Base-by-base conservation (phyloP, 2,329 filamentous ascomycete species). In the Monosporascus sp. region DNA sequence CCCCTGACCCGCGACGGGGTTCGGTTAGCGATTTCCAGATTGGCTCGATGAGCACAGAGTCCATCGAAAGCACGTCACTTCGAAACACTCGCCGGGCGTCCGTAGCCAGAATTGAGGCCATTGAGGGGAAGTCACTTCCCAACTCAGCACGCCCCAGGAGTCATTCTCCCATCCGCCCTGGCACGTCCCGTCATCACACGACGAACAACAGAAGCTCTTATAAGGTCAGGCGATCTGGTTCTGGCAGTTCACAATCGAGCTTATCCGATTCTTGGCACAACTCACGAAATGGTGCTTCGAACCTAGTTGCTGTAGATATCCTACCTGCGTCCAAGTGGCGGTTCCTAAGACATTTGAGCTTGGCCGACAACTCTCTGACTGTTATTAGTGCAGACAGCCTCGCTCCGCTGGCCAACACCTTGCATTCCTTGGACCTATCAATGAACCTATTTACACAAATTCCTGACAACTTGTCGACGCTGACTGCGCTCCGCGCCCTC, bases 361-460 rank as follows among this genome's bases (percentile, higher is more conserved):
- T 99, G 50, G 86, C 93, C 6, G 94, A 97, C 67, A 99, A 97
- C 70, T 87, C 88, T 8, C 78, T 99, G 58, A 96, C 90, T 7
- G 84, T 85, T 5, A 85, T 99, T 58, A 82, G 87, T 41, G 81
- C 85, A 5, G 74, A 83, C 48, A 90, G 92, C 66, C 78, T 99
- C 57, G 78, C 83, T 8, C 93, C 94, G 17, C 79, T 99, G 49
- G 86, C 91, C 41, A 90, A 90, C 64, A 96, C 90, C 0, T 76
- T 99, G 27, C 89, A 93, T 65, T 97, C 94, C 0, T 79, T 99
- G 51, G 94, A 99, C 68, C 76, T 99, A 47, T 97, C 94, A 1
- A 85, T 85, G 49, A 99, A 99, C 65, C 83, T 96, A 35, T 96
- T 99, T 69, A 85, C 84, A n/a, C 89, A 97, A 68, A 88, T 97